These are phyloP conservation scores for Podospora pseudopauciseta DNA, from an alignment of 495 filamentous ascomycete species.

Conservation along the genomic window DNA sequence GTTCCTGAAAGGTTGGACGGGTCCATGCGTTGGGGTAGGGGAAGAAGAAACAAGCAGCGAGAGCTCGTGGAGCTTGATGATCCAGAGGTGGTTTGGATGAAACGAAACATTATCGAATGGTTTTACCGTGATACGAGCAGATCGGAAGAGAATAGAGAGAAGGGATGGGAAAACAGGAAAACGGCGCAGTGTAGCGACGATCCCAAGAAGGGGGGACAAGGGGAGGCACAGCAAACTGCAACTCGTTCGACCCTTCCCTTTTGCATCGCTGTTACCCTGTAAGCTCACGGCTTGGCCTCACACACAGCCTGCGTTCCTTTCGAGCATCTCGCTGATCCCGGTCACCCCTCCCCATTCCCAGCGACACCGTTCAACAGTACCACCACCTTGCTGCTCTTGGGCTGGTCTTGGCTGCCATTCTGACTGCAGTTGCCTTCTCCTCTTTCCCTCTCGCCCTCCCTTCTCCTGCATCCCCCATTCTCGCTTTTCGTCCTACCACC, in stretches of 20 bases:
- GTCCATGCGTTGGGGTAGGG: background rate
- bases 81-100: background rate
- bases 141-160: background rate
- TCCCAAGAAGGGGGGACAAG: background rate
- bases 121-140: background rate
- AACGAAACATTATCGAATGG: too few species aligned
- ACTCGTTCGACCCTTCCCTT: background rate
- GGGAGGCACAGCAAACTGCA: background rate
- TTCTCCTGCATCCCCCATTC: background rate
- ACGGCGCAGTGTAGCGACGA: background rate
- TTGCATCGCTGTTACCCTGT: background rate
- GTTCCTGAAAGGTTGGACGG: constrained; percentile 23
- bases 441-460: background rate
- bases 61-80: background rate
- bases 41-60: background rate
- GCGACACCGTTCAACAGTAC: background rate
- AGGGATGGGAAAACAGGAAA: background rate
- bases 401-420: background rate
- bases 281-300: background rate
- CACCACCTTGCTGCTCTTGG: background rate
- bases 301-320: constrained; percentile 10
- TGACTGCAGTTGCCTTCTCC: background rate
- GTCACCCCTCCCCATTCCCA: background rate
- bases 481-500: background rate
- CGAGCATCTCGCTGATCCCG: constrained; percentile 14